Percentiles rank a stretch among this genome's conserved stretches.
Conservation (phyloP, 805 yeast species). For the Spathaspora passalidarum region DNA sequence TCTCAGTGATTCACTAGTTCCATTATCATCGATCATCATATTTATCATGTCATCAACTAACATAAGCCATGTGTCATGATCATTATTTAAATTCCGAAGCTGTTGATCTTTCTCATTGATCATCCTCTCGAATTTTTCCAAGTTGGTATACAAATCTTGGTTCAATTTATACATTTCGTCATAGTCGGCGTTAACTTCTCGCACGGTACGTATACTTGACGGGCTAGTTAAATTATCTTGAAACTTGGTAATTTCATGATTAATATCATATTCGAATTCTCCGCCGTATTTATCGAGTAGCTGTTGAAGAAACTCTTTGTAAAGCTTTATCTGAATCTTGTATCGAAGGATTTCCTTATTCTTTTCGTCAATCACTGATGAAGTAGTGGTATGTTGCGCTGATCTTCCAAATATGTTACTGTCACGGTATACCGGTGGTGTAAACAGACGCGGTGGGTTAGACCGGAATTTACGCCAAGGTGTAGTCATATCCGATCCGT, state of each 20-base stretch:
- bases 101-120: slow-evolving; percentile 26
- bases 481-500: background rate
- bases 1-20: slow-evolving; percentile 15
- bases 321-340: slow-evolving; percentile 35
- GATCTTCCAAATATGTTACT: background rate
- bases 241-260: background rate
- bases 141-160: slow-evolving; percentile 34
- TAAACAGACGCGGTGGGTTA: slow-evolving; percentile 11
- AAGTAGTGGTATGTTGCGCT: slow-evolving; percentile 15
- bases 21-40: slow-evolving; percentile 15
- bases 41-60: slow-evolving; percentile 20
- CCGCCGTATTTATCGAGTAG: slow-evolving; percentile 21
- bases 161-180: slow-evolving; percentile 25
- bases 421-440: background rate
- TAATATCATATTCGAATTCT: background rate
- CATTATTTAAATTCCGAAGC: slow-evolving; percentile 12
- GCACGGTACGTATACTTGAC: no score
- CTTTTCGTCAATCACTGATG: slow-evolving; percentile 25
- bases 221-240: background rate
- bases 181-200: no score
- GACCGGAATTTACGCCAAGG: slow-evolving; percentile 26
- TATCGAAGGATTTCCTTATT: slow-evolving; percentile 35
- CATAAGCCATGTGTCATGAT: slow-evolving; percentile 12
- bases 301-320: slow-evolving; percentile 38
- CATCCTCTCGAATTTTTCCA: slow-evolving; percentile 32